Conservation (phyloP, 164 flowering plant genomes). For the Chimonanthus salicifolius region DNA sequence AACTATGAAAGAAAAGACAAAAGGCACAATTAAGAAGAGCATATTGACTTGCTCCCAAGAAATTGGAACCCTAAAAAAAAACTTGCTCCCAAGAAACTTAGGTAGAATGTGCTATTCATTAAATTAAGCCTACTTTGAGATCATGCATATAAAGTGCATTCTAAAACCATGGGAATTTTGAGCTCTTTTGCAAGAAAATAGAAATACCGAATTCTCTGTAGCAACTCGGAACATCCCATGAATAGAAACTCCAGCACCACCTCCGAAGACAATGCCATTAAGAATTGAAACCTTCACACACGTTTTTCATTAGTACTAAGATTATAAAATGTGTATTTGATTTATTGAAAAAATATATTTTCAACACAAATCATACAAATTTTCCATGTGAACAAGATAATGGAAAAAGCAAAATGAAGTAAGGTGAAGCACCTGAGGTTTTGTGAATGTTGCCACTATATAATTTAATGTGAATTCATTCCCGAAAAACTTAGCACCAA, state of each 20-base stretch:
- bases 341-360: not conserved
- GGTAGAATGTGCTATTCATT: not conserved
- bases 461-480: slow-evolving; percentile 32
- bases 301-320: slow-evolving; percentile 2
- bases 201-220: slow-evolving; percentile 83
- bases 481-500: slow-evolving; percentile 25
- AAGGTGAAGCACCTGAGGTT: slow-evolving; percentile 23
- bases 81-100: not conserved
- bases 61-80: not conserved
- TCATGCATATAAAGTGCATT: not conserved
- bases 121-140: not conserved
- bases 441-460: slow-evolving; percentile 38
- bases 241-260: slow-evolving; percentile 86
- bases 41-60: not conserved
- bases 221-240: slow-evolving; percentile 92
- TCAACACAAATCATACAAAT: not conserved
- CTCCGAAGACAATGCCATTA: slow-evolving; percentile 95
- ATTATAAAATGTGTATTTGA: not conserved
- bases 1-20: too few species aligned
- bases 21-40: not conserved
- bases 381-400: not conserved
- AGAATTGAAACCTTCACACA: slow-evolving; percentile 75
- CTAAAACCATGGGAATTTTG: not conserved
- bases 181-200: slow-evolving; percentile 7
- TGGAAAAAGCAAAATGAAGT: not conserved